Base-by-base conservation (phyloP, 2,329 filamentous ascomycete genomes). In the Aspergillus sp. region DNA sequence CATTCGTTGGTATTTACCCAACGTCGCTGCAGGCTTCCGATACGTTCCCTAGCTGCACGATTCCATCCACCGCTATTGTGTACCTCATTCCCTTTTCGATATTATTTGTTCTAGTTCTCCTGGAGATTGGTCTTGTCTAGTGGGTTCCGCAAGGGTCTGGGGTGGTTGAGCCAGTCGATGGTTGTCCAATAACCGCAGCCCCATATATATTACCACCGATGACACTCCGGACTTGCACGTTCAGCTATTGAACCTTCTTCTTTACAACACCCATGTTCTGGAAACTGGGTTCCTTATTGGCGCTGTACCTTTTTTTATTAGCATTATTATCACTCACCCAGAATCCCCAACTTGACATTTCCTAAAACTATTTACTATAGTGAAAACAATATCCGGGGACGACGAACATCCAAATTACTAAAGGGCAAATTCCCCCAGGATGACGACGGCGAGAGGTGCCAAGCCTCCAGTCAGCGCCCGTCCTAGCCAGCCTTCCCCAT, bases 391-490 rank as follows among this genome's bases (percentile, higher is more conserved):
- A 36, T 36, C 32, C 11, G 32, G 32, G 32, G 32, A 36, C 32
- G 32, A 11, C 11, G 5, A 13, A 13, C 11, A 36, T 36, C 5
- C 7, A 27, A 36, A 36, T 36, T 36, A 36, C 32, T 30, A 30
- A 30, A 30, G 27, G 27, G 8, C 8, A 30, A 11, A 10, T 30
- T 36, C 32, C 60, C 36, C 19, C 39, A 53, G 30, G 39, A 65
- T 62, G 64, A 64, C 57, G 42, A 53, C 55, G 25, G 55, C 59
- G 53, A 60, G 59, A 36, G 39, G 39, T 67, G 72, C 71, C 68
- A 72, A 73, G 71, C 70, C 67, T 49, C 66, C 65, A 67, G 56
- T 68, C 61, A 62, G 66, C 59, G 69, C 60, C 64, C 59, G 62
- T 64, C 47, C 36, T 3, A 53, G 25, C 41, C 64, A 64, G 59